A percentile compares a stretch with the other conserved stretches of the same genome.
phyloP scores from a whole-genome alignment of 345 rosid genomes.

The Dimocarpus longan region DNA sequence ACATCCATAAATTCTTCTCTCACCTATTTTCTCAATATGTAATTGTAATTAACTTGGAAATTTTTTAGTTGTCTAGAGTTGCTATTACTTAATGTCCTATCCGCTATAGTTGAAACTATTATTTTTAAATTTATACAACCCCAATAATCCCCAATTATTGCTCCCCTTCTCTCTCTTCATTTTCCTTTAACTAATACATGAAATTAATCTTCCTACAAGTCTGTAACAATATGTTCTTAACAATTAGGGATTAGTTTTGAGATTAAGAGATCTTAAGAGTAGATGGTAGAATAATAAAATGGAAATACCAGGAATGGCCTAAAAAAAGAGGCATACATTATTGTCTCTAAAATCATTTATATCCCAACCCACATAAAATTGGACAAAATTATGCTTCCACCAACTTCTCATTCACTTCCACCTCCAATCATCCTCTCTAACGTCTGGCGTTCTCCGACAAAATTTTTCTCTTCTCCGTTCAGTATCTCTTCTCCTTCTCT shows the following conservation, averaged over 20 bases:
- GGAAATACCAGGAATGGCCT: no score
- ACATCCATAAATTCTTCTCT: neutral
- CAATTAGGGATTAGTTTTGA: neutral
- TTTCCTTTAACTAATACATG: neutral
- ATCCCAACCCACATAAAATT: no score
- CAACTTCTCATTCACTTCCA: no score
- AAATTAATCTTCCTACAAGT: neutral
- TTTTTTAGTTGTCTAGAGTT: neutral
- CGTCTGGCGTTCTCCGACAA: no score
- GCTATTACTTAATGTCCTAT: neutral
- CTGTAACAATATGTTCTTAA: neutral
- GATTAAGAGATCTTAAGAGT: neutral
- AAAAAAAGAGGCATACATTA: no score
- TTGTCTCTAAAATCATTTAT: no score
- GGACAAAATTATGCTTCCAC: no score
- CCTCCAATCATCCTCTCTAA: no score
- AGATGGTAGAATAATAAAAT: neutral
- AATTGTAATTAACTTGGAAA: neutral
- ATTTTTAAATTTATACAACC: neutral
- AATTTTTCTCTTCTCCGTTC: no score
- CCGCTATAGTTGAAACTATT: neutral
- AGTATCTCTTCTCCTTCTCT: no score
- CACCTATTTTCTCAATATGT: neutral
- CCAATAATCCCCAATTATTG: neutral
- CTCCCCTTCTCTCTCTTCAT: neutral